Base-by-base conservation (phyloP, 1,139 yeast genomes). In the Tardiomyces blankii region DNA sequence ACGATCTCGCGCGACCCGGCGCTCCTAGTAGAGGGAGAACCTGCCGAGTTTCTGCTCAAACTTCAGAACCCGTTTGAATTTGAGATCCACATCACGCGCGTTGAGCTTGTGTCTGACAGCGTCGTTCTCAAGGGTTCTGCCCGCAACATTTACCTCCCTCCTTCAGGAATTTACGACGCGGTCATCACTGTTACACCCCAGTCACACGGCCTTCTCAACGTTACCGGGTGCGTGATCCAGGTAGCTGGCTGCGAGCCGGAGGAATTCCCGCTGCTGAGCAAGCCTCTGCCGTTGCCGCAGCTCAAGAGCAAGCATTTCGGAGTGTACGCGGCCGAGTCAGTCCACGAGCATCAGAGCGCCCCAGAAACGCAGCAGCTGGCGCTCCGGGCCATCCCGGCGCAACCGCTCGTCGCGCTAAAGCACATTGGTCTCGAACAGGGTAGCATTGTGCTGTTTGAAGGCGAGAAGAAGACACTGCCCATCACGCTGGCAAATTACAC, bases 51-150 rank as follows among this genome's bases (percentile, higher is more conserved):
- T 28, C 63, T 69, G 18, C 67, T 86, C 1, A 68, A 72, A 2
- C 57, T 91, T 9, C 91, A 84, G 56, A 91, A 91, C 58, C 95
- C 96, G 2, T 87, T 79, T 64, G 75, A 78, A 11, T 87, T 86
- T 61, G 87, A 82, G 43, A 64, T 89, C 11, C 82, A 78, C 41
- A 66, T 91, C 3, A 68, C 69, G 32, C 78, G 77, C 42, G 60
- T 86, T 2, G 61, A 48, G 2, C 49, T 66, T 1, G 54, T 53
- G 3, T 46, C 47, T 35, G 27, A 41, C 3, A 42, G 46, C 16
- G 39, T 40, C n/a, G 16, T 27, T 6, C 43, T 55, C 7, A 47
- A 54, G 5, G 50, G 49, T 12, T 28, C 46, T 2, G 45, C 30
- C 2, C 42, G 48, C 19, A 60, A 61, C 44, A 49, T 64, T 8